These are phyloP conservation scores for Didymellaceae sp. DNA, from an alignment of 2,329 filamentous ascomycete genomes.

Conservation along the genomic window DNA sequence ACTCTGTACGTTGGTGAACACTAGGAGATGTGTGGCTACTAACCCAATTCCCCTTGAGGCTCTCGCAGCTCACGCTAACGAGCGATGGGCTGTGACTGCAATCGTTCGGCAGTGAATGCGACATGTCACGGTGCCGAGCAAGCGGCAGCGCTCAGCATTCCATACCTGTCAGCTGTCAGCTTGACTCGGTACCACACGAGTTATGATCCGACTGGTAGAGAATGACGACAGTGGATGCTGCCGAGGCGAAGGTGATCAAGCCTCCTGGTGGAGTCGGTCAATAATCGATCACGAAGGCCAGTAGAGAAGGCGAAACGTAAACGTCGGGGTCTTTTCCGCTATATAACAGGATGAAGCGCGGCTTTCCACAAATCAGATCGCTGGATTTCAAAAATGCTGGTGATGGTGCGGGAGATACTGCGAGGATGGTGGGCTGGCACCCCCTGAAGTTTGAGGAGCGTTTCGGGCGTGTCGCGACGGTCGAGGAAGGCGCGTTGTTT, in stretches of 20 bases:
- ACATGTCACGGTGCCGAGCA: slow-evolving; percentile 1
- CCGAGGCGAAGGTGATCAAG: background rate
- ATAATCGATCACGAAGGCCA: slow-evolving; percentile 11
- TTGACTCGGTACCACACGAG: slow-evolving; percentile 20
- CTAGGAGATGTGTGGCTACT: background rate
- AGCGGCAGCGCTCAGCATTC: slow-evolving; percentile 1
- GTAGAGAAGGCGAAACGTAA: slow-evolving; percentile 15
- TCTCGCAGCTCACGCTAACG: background rate
- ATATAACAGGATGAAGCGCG: slow-evolving; percentile 9
- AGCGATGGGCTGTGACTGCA: background rate
- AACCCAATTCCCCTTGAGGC: background rate
- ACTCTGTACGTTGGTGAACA: background rate
- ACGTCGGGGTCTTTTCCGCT: slow-evolving; percentile 17
- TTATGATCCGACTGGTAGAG: background rate
- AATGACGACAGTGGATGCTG: slow-evolving; percentile 3
- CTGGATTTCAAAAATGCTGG: slow-evolving; percentile 18
- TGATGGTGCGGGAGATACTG: slow-evolving; percentile 34
- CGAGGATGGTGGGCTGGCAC: slow-evolving; percentile 27
- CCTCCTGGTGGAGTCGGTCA: slow-evolving; percentile 15
- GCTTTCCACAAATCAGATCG: slow-evolving; percentile 27
- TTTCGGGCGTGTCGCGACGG: slow-evolving; percentile 35
- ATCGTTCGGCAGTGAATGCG: background rate
- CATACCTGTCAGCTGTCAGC: slow-evolving; percentile 31
- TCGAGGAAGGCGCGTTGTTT: slow-evolving; percentile 8
- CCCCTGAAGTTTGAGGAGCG: slow-evolving; percentile 35